Evolutionary conservation across 768 basidiomycete genomes (phyloP).

Genomic region (Kwoniella shandongensis): DNA sequence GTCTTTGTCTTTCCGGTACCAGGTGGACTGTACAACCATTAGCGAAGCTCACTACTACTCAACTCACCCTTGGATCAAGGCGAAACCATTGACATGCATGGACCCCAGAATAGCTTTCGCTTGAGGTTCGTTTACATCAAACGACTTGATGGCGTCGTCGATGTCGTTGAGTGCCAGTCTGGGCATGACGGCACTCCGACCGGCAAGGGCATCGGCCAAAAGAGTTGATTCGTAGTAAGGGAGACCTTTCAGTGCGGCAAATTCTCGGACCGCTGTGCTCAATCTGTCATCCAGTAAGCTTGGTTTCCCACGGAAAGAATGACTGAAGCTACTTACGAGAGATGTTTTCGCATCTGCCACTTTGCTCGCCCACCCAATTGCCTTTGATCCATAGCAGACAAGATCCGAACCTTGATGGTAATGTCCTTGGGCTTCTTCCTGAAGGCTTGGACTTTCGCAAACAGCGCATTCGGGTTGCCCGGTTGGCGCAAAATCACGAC

Average conservation of each 20-base stretch:
- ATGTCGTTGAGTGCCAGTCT: slow-evolving; percentile 61
- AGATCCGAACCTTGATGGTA: slow-evolving; percentile 62
- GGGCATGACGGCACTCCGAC: slow-evolving; percentile 60
- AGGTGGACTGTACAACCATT: slow-evolving; percentile 66
- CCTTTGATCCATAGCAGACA: slow-evolving; percentile 50
- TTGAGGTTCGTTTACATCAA: slow-evolving; percentile 88
- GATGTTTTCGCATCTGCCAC: slow-evolving; percentile 76
- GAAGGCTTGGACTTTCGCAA: slow-evolving; percentile 70
- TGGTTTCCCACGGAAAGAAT: not conserved
- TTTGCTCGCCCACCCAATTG: slow-evolving; percentile 65
- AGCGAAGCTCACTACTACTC: not conserved
- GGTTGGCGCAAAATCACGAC: slow-evolving; percentile 73
- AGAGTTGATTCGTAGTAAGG: slow-evolving; percentile 71
- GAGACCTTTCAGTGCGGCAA: slow-evolving; percentile 76
- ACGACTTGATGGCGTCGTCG: slow-evolving; percentile 65
- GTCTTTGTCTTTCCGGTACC: slow-evolving; percentile 99
- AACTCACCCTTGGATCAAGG: slow-evolving; percentile 87
- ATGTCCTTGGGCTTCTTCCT: slow-evolving; percentile 57
- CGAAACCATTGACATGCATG: slow-evolving; percentile 71
- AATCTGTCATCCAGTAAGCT: slow-evolving; percentile 59
- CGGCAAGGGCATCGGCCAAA: slow-evolving; percentile 67
- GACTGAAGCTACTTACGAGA: slow-evolving; percentile 65
- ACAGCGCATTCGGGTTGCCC: slow-evolving; percentile 58
- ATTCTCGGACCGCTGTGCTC: slow-evolving; percentile 89
- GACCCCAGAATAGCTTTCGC: slow-evolving; percentile 81